Conservation (phyloP, 1,284 basidiomycete genomes). For the Crucibulum parvulum region DNA sequence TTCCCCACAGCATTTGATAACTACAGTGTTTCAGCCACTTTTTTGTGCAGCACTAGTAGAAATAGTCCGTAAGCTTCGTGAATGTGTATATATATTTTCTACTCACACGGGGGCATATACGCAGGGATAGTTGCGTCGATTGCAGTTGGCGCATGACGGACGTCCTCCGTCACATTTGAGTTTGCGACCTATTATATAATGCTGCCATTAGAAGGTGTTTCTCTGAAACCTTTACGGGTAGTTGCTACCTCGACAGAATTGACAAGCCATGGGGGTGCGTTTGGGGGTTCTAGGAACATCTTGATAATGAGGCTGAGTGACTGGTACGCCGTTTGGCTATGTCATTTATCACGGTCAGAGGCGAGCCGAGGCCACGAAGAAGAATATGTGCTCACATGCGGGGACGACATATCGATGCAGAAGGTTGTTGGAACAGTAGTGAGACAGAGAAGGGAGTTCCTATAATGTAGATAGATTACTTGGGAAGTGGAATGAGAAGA, state of each 20-base stretch:
- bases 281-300: slow-evolving; percentile 50
- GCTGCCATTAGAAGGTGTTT: not conserved
- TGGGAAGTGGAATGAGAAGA: too few species aligned
- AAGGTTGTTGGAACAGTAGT: too few species aligned
- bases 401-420: too few species aligned
- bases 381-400: too few species aligned
- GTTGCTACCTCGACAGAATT: slow-evolving; percentile 58
- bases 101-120: slow-evolving; percentile 62
- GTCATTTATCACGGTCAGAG: too few species aligned
- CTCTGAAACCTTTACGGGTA: not conserved
- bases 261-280: slow-evolving; percentile 63
- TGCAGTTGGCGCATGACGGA: slow-evolving; percentile 62
- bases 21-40: too few species aligned
- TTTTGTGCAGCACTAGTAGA: too few species aligned
- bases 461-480: too few species aligned
- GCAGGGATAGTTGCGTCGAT: slow-evolving; percentile 54
- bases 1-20: too few species aligned
- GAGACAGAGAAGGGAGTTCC: too few species aligned
- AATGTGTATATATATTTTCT: not conserved
- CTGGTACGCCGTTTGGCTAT: not conserved
- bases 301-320: not conserved
- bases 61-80: not conserved
- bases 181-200: slow-evolving; percentile 51
- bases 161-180: slow-evolving; percentile 64
- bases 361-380: too few species aligned